phyloP scores from a whole-genome alignment of 495 filamentous ascomycete species.

The Hypomontagnella monticulosa region DNA sequence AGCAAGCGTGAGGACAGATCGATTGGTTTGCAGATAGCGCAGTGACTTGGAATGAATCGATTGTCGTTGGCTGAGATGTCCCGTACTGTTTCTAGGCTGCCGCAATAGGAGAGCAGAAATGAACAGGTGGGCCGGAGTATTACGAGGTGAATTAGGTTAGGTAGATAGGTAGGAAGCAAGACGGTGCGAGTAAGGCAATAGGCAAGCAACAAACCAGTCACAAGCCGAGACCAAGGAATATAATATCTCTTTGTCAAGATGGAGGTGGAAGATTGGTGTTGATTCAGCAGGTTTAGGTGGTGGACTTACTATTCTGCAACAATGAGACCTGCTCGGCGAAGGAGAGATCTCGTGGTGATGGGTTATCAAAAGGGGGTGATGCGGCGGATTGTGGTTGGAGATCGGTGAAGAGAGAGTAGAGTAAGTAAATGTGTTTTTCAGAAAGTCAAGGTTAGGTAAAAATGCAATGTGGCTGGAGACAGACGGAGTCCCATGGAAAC shows the following conservation, averaged over 20 bases:
- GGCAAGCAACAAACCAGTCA: conserved; percentile 25
- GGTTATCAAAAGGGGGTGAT: conserved; percentile 47
- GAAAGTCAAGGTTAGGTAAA: conserved; percentile 53
- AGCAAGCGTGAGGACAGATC: conserved; percentile 43
- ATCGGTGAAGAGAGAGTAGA: conserved; percentile 47
- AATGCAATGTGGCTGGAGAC: conserved; percentile 48
- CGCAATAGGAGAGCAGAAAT: conserved; percentile 42
- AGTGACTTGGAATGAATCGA: conserved; percentile 25
- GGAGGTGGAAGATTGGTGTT: conserved; percentile 9
- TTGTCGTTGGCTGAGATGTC: conserved; percentile 14
- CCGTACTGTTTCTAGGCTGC: conserved; percentile 40
- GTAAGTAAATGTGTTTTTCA: conserved; percentile 39
- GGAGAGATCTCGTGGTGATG: conserved; percentile 50
- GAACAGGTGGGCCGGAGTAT: conserved; percentile 36
- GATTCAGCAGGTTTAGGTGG: neutral
- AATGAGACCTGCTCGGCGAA: conserved; percentile 51
- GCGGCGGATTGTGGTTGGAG: conserved; percentile 44
- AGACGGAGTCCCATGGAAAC: conserved; percentile 29
- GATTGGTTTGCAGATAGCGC: conserved; percentile 38
- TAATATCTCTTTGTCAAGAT: conserved; percentile 37
- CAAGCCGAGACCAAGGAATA: conserved; percentile 22
- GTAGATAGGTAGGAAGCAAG: conserved; percentile 8
- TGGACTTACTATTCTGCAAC: conserved; percentile 48
- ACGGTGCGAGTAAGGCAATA: conserved; percentile 3
- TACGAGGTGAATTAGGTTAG: conserved; percentile 15